phyloP scores from a whole-genome alignment of 2,329 filamentous ascomycete genomes.

The Botrytis porri region DNA sequence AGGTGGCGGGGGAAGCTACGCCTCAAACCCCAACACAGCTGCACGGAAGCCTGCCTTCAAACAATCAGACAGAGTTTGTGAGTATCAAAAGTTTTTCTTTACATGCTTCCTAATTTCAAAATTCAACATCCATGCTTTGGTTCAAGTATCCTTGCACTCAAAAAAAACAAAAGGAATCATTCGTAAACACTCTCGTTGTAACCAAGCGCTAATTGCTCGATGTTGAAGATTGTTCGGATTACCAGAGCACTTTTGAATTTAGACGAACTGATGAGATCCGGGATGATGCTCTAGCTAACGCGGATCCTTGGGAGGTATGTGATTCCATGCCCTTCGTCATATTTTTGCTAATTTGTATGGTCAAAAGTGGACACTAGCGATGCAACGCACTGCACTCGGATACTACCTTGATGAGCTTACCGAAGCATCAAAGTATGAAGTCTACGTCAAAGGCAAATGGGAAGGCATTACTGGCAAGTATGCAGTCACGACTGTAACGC shows the following conservation, averaged over 20 bases:
- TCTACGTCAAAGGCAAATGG: background rate
- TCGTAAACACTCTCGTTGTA: too few species aligned
- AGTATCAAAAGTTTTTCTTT: background rate
- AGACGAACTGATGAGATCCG: background rate
- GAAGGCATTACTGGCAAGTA: background rate
- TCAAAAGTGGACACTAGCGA: background rate
- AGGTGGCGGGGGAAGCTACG: background rate
- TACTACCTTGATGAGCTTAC: background rate
- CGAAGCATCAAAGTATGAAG: background rate
- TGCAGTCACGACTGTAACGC: background rate
- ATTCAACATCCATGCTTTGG: too few species aligned
- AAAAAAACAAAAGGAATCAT: too few species aligned
- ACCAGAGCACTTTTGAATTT: background rate
- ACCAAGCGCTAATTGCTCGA: background rate
- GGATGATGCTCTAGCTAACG: background rate
- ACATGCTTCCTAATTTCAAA: background rate
- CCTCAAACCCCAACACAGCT: background rate
- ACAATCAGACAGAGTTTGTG: background rate
- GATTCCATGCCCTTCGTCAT: background rate
- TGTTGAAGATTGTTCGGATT: background rate
- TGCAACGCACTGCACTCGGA: background rate
- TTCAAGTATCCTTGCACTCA: too few species aligned
- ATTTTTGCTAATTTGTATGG: background rate
- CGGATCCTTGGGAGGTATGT: background rate
- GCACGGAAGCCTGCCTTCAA: background rate